Conservation (phyloP, 2,329 filamentous ascomycete species). For the Bipolaris sorokiniana region DNA sequence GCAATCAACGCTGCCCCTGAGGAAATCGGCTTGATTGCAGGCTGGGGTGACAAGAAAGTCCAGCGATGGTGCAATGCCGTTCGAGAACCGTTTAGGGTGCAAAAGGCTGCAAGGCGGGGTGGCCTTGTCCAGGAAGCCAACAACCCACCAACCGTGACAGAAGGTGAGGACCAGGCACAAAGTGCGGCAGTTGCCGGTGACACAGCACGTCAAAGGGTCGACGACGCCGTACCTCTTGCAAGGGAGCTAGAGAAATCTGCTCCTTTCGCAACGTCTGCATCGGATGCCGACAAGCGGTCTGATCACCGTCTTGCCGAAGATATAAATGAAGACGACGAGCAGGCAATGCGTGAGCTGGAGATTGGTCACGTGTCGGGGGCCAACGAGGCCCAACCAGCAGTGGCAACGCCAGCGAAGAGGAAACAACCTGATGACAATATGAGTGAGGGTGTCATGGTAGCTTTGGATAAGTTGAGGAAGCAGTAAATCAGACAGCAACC, state of each 20-base stretch:
- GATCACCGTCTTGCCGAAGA: slow-evolving; percentile 44
- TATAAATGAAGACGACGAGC: slow-evolving; percentile 54
- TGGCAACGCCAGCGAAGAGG: slow-evolving; percentile 38
- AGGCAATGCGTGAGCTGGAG: slow-evolving; percentile 51
- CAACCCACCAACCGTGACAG: slow-evolving; percentile 30
- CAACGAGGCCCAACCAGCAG: slow-evolving; percentile 28
- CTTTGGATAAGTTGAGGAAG: slow-evolving; percentile 61
- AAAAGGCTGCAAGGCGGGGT: slow-evolving; percentile 69
- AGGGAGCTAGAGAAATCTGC: slow-evolving; percentile 29
- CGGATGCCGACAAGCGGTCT: slow-evolving; percentile 49
- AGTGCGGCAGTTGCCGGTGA: slow-evolving; percentile 24
- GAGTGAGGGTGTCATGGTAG: slow-evolving; percentile 65
- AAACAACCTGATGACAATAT: slow-evolving; percentile 54
- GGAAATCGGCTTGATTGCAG: slow-evolving; percentile 80
- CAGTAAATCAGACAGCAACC: slow-evolving; percentile 20
- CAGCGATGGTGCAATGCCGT: slow-evolving; percentile 82
- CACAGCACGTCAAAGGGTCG: slow-evolving; percentile 37
- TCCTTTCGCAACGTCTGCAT: slow-evolving; percentile 17
- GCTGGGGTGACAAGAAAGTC: slow-evolving; percentile 96
- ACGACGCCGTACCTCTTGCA: slow-evolving; percentile 41
- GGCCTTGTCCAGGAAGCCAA: slow-evolving; percentile 48
- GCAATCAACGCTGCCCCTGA: slow-evolving; percentile 89
- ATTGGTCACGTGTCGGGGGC: slow-evolving; percentile 16
- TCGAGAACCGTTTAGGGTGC: slow-evolving; percentile 81
- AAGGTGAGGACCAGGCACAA: slow-evolving; percentile 25